phyloP scores from a whole-genome alignment of 148 eudicot species.

The Drosera capensis region DNA sequence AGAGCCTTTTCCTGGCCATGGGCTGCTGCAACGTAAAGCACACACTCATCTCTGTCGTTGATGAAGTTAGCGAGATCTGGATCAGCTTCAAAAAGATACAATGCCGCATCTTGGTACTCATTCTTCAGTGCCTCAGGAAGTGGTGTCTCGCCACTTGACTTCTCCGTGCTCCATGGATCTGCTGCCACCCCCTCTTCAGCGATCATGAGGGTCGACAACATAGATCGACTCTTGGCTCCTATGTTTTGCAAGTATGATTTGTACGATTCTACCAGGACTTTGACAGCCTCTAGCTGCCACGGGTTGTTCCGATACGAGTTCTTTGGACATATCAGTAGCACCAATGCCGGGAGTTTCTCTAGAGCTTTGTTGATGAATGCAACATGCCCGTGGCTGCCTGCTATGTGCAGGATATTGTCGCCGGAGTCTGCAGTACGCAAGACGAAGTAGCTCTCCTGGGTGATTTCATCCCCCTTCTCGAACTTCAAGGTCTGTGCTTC shows the following conservation, averaged over 20 bases:
- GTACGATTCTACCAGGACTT: slow-evolving; percentile 15
- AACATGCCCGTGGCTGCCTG: slow-evolving; percentile 9
- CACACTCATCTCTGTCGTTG: slow-evolving; percentile 20
- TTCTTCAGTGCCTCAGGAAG: slow-evolving; percentile 23
- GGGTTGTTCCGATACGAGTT: slow-evolving; percentile 21
- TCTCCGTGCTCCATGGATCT: slow-evolving; percentile 26
- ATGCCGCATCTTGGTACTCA: slow-evolving; percentile 15
- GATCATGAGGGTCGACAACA: slow-evolving; percentile 10
- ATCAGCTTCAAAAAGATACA: slow-evolving; percentile 16
- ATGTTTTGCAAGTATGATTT: slow-evolving; percentile 16
- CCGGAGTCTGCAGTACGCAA: slow-evolving; percentile 12
- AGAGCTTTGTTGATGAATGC: slow-evolving; percentile 19
- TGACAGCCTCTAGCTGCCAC: slow-evolving; percentile 16
- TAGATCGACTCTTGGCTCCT: slow-evolving; percentile 12
- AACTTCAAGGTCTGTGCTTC: neutral
- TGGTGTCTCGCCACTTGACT: slow-evolving; percentile 26
- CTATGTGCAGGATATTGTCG: slow-evolving; percentile 27
- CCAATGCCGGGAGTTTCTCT: slow-evolving; percentile 16
- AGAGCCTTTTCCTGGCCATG: slow-evolving; percentile 18
- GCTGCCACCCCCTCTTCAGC: slow-evolving; percentile 17
- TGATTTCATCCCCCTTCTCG: slow-evolving; percentile 2
- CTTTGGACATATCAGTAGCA: slow-evolving; percentile 17
- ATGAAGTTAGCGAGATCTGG: slow-evolving; percentile 12
- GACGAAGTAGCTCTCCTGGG: slow-evolving; percentile 11
- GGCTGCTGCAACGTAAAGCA: slow-evolving; percentile 22